phyloP scores from a whole-genome alignment of 2,329 filamentous ascomycete species.

The Penicillium sp. region DNA sequence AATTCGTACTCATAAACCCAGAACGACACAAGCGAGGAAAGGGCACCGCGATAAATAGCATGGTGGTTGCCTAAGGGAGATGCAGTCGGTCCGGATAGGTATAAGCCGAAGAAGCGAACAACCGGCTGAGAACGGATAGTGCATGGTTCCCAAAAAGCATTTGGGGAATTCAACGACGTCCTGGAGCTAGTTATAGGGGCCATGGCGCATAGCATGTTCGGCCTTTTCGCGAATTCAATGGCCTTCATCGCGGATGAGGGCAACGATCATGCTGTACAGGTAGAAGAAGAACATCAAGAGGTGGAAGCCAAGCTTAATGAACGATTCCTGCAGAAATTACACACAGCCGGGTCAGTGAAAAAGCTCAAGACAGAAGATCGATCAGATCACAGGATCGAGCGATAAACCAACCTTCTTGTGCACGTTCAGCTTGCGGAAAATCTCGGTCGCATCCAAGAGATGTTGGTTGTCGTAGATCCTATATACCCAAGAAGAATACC shows the following conservation, averaged over 20 bases:
- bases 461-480: conserved; percentile 98
- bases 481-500: conserved; percentile 15
- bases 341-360: conserved; percentile 14
- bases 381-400: not conserved
- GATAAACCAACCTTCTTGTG: conserved; percentile 81
- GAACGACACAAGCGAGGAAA: conserved; percentile 9
- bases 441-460: conserved; percentile 95
- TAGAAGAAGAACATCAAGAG: conserved; percentile 99
- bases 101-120: not conserved
- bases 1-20: conserved; percentile 22
- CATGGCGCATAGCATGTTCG: conserved; percentile 47
- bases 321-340: conserved; percentile 79
- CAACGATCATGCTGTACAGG: conserved; percentile 97
- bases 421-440: conserved; percentile 97
- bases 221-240: conserved; percentile 62
- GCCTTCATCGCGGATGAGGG: conserved; percentile 92
- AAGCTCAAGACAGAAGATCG: not conserved
- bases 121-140: not conserved
- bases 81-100: conserved; percentile 8
- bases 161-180: conserved; percentile 7
- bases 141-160: conserved; percentile 6
- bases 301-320: conserved; percentile 98
- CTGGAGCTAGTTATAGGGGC: conserved; percentile 29
- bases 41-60: conserved; percentile 19
- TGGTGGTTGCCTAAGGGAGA: conserved; percentile 1